Conservation (phyloP, 768 basidiomycete genomes). For the Amanita brunnescens region DNA sequence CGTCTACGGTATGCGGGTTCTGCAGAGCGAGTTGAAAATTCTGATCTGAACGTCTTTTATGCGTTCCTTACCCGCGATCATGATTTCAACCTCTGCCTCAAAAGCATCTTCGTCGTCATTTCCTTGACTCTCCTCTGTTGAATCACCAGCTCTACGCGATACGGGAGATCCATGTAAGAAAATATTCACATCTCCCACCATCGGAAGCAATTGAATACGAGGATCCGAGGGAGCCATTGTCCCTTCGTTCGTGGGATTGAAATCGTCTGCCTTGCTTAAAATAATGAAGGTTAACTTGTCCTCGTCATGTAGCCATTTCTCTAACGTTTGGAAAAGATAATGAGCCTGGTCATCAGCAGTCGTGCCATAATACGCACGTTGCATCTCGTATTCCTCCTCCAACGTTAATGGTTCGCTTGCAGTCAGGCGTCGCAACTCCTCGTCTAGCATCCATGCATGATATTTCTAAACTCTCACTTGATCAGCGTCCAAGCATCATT, state of each 20-base stretch:
- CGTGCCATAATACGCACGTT: slow-evolving; percentile 38
- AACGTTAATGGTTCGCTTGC: slow-evolving; percentile 79
- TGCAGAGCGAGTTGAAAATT: slow-evolving; percentile 16
- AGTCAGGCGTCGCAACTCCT: slow-evolving; percentile 63
- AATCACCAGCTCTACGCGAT: background rate
- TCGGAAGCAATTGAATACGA: slow-evolving; percentile 33
- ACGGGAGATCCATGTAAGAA: slow-evolving; percentile 54
- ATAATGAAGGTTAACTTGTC: slow-evolving; percentile 94
- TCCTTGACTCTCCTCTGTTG: slow-evolving; percentile 11
- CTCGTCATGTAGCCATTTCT: slow-evolving; percentile 77
- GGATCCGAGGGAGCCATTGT: slow-evolving; percentile 23
- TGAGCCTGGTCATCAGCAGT: slow-evolving; percentile 9
- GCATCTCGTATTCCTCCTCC: slow-evolving; percentile 85
- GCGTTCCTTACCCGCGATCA: slow-evolving; percentile 67
- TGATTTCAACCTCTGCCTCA: slow-evolving; percentile 83
- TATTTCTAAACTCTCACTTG: slow-evolving; percentile 47
- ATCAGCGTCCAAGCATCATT: background rate
- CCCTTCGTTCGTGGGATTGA: background rate
- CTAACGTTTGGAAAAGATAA: slow-evolving; percentile 27
- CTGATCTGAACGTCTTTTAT: background rate
- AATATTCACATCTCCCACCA: slow-evolving; percentile 92
- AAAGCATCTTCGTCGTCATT: slow-evolving; percentile 32
- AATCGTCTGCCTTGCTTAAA: slow-evolving; percentile 32
- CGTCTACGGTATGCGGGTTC: slow-evolving; percentile 60
- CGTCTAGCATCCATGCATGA: slow-evolving; percentile 81